Conservation (phyloP, 2,329 filamentous ascomycete genomes). For the Fusarium nurragi region DNA sequence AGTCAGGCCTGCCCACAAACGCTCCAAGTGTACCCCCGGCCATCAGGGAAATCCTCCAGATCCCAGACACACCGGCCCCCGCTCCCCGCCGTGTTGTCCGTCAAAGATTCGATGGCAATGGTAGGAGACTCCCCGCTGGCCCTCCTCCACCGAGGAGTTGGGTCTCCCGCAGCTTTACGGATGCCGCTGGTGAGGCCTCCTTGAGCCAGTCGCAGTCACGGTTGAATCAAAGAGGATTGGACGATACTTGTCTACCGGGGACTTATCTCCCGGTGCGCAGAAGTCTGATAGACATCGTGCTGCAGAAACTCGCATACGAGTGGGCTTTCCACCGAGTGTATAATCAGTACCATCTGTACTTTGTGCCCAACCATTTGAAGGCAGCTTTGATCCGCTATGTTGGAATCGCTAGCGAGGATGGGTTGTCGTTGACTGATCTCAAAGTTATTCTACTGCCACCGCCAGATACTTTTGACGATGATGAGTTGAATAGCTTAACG, state of each 20-base stretch:
- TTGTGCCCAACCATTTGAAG: conserved; percentile 63
- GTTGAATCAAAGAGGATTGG: conserved; percentile 31
- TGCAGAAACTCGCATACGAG: conserved; percentile 61
- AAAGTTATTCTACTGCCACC: conserved; percentile 55
- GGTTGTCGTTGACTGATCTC: conserved; percentile 62
- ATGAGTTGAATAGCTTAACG: conserved; percentile 41
- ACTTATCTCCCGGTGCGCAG: conserved; percentile 54
- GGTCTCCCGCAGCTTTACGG: conserved; percentile 47
- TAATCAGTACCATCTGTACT: conserved; percentile 66
- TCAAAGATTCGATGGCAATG: conserved; percentile 55
- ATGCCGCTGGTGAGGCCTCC: conserved; percentile 26
- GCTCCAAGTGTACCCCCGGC: conserved; percentile 67
- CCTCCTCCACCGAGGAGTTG: conserved; percentile 69
- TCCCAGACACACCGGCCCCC: conserved; percentile 65
- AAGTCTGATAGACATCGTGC: conserved; percentile 62
- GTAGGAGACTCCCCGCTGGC: conserved; percentile 64
- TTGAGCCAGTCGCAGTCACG: conserved; percentile 35
- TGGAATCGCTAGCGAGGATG: conserved; percentile 55
- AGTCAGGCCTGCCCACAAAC: conserved; percentile 45
- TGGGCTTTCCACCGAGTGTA: conserved; percentile 66
- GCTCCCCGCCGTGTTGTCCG: conserved; percentile 57
- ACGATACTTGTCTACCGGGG: conserved; percentile 54
- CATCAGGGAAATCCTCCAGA: conserved; percentile 67
- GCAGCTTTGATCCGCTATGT: conserved; percentile 62
- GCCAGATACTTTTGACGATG: conserved; percentile 39